Percentiles rank a stretch among this genome's conserved stretches.
These are phyloP conservation scores for Triticum dicoccoides DNA, from an alignment of 176 grass and related monocot species.

Conservation along the genomic window DNA sequence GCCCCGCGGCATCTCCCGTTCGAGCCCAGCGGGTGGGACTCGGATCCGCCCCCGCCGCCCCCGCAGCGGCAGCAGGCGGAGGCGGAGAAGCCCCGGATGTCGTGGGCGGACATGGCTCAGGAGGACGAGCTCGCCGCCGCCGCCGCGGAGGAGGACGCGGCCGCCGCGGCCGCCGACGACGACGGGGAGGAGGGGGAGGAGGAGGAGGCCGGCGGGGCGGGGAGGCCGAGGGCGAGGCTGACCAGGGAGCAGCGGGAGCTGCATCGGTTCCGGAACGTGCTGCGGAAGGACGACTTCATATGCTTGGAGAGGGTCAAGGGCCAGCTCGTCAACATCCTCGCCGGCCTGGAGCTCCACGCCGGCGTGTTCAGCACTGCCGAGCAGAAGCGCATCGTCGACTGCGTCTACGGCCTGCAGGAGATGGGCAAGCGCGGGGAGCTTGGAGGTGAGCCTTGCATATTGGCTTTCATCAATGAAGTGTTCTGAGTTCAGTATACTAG, in stretches of 20 bases:
- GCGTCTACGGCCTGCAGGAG: slow-evolving; percentile 42
- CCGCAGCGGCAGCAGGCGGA: neutral
- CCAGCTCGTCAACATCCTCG: slow-evolving; percentile 39
- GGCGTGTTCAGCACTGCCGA: slow-evolving; percentile 47
- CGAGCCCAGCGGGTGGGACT: slow-evolving; percentile 52
- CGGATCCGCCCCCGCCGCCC: slow-evolving; percentile 26
- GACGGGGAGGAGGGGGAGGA: slow-evolving; percentile 16
- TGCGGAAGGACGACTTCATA: slow-evolving; percentile 39
- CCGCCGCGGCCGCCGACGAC: slow-evolving; percentile 2
- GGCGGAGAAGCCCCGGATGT: slow-evolving; percentile 53
- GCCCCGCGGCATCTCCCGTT: slow-evolving; percentile 28
- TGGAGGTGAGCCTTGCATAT: slow-evolving; percentile 39
- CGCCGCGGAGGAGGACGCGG: slow-evolving; percentile 51
- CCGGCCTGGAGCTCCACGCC: slow-evolving; percentile 48
- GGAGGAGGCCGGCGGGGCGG: slow-evolving; percentile 19
- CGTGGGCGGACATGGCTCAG: slow-evolving; percentile 85
- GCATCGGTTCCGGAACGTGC: slow-evolving; percentile 33
- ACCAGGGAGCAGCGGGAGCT: slow-evolving; percentile 56
- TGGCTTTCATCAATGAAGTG: neutral
- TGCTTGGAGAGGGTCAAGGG: slow-evolving; percentile 45
- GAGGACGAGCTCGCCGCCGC: slow-evolving; percentile 73
- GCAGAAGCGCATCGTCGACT: slow-evolving; percentile 42
- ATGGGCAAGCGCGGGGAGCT: slow-evolving; percentile 42
- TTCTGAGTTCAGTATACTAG: neutral
- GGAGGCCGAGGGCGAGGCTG: slow-evolving; percentile 11